These are phyloP conservation scores for Podila horticola DNA, from an alignment of 192 early-diverging fungal genomes.

Conservation along the genomic window DNA sequence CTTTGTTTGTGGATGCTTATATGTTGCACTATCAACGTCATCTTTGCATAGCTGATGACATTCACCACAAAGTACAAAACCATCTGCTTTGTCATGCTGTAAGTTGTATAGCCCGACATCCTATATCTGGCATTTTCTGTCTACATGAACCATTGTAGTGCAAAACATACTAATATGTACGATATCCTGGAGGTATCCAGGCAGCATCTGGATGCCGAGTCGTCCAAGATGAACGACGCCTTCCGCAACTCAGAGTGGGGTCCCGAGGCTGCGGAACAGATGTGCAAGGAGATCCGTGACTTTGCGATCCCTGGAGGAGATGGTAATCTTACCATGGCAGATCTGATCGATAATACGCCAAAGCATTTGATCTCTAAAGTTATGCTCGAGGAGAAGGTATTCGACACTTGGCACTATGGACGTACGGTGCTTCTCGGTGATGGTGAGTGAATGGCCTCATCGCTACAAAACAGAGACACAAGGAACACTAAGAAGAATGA, in stretches of 20 bases:
- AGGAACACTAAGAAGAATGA: too few relatives aligned
- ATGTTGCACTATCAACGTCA: not conserved
- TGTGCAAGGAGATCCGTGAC: constrained; percentile 26
- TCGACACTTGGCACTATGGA: constrained; percentile 29
- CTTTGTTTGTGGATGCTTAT: not conserved
- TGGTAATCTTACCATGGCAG: not conserved
- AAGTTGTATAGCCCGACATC: too few relatives aligned
- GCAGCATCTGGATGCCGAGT: not conserved
- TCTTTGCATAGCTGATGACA: not conserved
- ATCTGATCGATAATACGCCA: constrained; percentile 21
- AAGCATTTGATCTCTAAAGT: constrained; percentile 19
- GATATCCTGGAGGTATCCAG: not conserved
- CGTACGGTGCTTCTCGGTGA: constrained; percentile 27
- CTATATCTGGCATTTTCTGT: too few relatives aligned
- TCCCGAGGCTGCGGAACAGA: constrained; percentile 4
- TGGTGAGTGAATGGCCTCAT: constrained; percentile 26
- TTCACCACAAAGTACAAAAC: constrained; percentile 3
- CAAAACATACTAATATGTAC: too few relatives aligned
- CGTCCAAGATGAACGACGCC: not conserved
- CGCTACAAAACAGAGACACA: too few relatives aligned
- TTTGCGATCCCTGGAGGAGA: constrained; percentile 11
- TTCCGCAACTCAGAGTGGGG: constrained; percentile 15
- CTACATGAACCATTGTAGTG: too few relatives aligned
- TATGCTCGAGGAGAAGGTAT: constrained; percentile 27
- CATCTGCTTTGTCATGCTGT: not conserved